Evolutionary conservation across 2,329 filamentous ascomycete species (phyloP).

Genomic region (Tolypocladium inflatum): DNA sequence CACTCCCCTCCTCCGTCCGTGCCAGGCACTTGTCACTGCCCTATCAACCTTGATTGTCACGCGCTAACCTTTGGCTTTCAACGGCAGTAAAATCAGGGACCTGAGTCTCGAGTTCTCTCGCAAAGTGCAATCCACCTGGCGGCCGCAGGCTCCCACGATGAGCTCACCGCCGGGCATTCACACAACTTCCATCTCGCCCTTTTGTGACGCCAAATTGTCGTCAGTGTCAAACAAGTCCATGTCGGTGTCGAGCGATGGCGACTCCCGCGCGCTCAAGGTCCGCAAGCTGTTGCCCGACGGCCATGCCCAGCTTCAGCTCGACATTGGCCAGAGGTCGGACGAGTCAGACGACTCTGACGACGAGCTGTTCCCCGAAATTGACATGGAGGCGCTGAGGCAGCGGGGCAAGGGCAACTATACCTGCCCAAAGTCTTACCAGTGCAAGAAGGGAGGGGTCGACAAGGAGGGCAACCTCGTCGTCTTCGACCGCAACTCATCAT

Average conservation of each 20-base stretch:
- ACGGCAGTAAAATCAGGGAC: constrained; percentile 23
- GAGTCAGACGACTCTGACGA: constrained; percentile 25
- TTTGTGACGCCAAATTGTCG: constrained; percentile 9
- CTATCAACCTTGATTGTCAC: neutral
- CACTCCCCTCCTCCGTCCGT: neutral
- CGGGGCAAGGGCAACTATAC: constrained; percentile 28
- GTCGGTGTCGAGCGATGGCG: constrained; percentile 9
- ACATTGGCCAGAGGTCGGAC: constrained; percentile 10
- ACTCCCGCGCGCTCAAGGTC: constrained; percentile 10
- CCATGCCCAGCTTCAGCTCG: constrained; percentile 1
- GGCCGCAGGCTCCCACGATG: constrained; percentile 7
- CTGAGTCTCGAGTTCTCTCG: constrained; percentile 22
- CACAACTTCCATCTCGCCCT: constrained; percentile 10
- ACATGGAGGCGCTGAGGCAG: constrained; percentile 28
- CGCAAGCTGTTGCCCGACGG: constrained; percentile 14
- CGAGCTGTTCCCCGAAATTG: constrained; percentile 23
- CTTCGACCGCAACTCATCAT: constrained; percentile 32
- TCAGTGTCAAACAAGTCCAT: constrained; percentile 8
- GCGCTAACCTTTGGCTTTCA: constrained; percentile 2
- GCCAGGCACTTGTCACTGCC: neutral
- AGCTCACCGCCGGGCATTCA: constrained; percentile 9
- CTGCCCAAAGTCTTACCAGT: constrained; percentile 24
- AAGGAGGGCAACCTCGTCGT: constrained; percentile 25
- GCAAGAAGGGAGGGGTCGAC: constrained; percentile 31
- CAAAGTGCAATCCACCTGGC: constrained; percentile 23